These are phyloP conservation scores for Rhododendron vialii DNA, from an alignment of 148 eudicot species.

Conservation along the genomic window DNA sequence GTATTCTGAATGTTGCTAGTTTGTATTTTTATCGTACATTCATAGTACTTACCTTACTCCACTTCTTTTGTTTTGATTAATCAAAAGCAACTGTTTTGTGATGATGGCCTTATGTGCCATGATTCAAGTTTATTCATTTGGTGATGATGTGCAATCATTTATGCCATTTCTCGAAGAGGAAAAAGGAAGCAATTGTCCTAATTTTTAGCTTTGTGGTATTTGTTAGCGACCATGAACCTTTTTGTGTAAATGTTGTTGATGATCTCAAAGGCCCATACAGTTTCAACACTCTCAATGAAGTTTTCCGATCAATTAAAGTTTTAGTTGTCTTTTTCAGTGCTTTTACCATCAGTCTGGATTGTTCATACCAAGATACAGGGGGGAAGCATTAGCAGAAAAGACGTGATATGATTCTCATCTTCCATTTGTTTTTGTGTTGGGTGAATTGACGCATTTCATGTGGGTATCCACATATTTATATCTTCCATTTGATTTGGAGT, in stretches of 20 bases:
- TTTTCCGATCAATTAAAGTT: neutral
- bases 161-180: neutral
- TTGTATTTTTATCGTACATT: neutral
- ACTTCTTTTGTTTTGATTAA: neutral
- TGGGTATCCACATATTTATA: neutral
- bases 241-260: neutral
- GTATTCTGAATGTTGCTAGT: conserved; percentile 2
- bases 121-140: neutral
- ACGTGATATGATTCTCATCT: neutral
- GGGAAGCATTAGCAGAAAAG: neutral
- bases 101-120: neutral
- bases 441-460: neutral
- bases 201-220: neutral
- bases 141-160: neutral
- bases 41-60: neutral
- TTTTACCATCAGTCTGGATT: neutral
- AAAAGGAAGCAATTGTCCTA: neutral
- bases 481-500: neutral
- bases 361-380: neutral
- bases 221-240: neutral
- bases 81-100: neutral
- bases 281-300: neutral
- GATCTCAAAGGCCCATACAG: neutral
- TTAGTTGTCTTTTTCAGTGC: neutral
- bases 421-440: neutral